Base-by-base conservation (phyloP, 108 stramenopile genomes). In the Cylindrotheca fusiformis region DNA sequence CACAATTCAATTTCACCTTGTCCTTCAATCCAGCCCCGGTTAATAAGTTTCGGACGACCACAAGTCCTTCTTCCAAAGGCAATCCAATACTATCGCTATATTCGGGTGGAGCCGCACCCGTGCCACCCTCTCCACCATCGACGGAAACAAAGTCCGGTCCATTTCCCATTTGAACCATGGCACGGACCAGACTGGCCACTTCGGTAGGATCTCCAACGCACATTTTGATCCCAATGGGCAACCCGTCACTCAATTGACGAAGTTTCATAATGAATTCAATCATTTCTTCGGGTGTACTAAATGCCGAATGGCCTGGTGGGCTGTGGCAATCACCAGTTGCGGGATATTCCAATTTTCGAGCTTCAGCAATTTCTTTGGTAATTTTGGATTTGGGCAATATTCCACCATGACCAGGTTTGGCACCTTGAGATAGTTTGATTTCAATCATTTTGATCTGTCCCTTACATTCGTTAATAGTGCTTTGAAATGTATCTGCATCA, bases 81-180 rank as follows among this genome's bases (percentile, higher is more conserved):
- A 75, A 69, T 30, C 95, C 95, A 27, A 95, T 62, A 14, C 71
- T 73, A 60, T 95, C 85, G 21, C 76, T 78, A 52, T 90, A 93
- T 52, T 95, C 94, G 0, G 90, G 91, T 25, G 95, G 95, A 44
- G 95, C 95, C 25, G 95, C 95, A 20, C 95, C 95, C 8, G 95
- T 95, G 6, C 95, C 95, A 6, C 95, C 95, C 67, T 95, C 95
- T 6, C 68, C 76, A 45, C 91, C 91, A 68, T 93, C 91, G 10
- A 89, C 71, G 0, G 85, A 89, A 30, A 93, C 85, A 57, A 93
- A 93, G 58, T 93, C 91, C 6, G 88, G 88, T 36, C 64, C 68
- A 21, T 68, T 70, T 32, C 72, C 83, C 30, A 72, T 71, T 26
- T 86, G 78, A 6, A 79, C 49, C 62, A 93, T 82, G n/a, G 88